Evolutionary conservation across 208 protist genomes (phyloP).

Genomic region (Lotmaria passim): DNA sequence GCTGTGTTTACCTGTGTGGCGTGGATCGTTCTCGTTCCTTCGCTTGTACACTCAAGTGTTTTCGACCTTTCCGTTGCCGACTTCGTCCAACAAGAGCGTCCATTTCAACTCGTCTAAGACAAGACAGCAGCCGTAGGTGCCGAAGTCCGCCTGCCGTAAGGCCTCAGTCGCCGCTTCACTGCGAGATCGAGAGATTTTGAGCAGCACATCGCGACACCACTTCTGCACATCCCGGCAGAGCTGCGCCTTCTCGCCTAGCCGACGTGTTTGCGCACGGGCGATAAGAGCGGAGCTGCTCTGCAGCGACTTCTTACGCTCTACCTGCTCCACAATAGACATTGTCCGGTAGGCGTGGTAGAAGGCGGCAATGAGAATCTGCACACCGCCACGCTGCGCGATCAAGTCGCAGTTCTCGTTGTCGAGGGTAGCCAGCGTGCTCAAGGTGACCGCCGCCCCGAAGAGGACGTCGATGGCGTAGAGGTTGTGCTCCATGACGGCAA

Average conservation of each 20-base stretch:
- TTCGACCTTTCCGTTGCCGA: background rate
- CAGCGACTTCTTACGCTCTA: slow-evolving; percentile 23
- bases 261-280: slow-evolving; percentile 16
- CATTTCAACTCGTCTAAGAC: slow-evolving; percentile 84
- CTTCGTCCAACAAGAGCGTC: slow-evolving; percentile 54
- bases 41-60: too few relatives aligned
- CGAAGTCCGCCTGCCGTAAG: slow-evolving; percentile 56
- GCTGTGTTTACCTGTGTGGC: too few relatives aligned
- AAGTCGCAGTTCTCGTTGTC: slow-evolving; percentile 67
- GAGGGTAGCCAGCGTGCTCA: slow-evolving; percentile 72
- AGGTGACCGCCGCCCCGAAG: slow-evolving; percentile 58
- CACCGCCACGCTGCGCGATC: slow-evolving; percentile 55
- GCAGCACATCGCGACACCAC: slow-evolving; percentile 66
- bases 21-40: background rate
- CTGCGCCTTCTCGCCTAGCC: slow-evolving; percentile 22
- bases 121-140: slow-evolving; percentile 57
- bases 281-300: slow-evolving; percentile 21
- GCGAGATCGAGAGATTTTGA: slow-evolving; percentile 52
- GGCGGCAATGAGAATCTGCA: slow-evolving; percentile 69
- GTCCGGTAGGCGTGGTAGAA: slow-evolving; percentile 50
- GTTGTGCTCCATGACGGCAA: slow-evolving; percentile 50
- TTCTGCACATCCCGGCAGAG: slow-evolving; percentile 59
- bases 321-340: slow-evolving; percentile 14
- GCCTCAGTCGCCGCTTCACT: slow-evolving; percentile 26
- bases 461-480: slow-evolving; percentile 61